phyloP scores from a whole-genome alignment of 2,329 filamentous ascomycete species.

The Fusarium phyllophilum region DNA sequence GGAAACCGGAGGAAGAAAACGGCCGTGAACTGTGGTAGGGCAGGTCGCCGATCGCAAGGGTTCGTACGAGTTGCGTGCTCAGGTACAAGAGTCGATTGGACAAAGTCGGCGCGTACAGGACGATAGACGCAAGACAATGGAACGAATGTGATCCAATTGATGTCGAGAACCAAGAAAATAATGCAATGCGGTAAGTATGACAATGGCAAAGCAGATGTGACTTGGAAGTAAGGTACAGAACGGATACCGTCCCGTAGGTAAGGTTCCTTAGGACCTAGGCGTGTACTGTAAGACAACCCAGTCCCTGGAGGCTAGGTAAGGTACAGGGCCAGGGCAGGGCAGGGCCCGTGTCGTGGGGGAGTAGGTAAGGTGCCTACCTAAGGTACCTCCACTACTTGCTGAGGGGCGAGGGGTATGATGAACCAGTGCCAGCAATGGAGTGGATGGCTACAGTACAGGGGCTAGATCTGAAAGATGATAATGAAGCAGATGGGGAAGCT shows the following conservation, averaged over 20 bases:
- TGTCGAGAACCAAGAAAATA: background rate
- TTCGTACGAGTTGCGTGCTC: conserved; percentile 22
- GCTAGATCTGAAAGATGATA: background rate
- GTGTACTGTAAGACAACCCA: background rate
- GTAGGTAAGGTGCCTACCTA: background rate
- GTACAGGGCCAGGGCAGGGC: conserved; percentile 22
- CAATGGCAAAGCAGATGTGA: background rate
- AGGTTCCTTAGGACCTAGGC: background rate
- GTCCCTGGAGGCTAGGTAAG: background rate
- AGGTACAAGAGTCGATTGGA: conserved; percentile 15
- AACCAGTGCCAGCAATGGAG: background rate
- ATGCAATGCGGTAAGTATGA: conserved; percentile 5
- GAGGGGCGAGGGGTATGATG: conserved; percentile 13
- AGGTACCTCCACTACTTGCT: background rate
- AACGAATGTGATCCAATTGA: conserved; percentile 23
- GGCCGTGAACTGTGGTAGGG: conserved; percentile 17
- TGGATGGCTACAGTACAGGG: background rate
- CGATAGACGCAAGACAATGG: conserved; percentile 3
- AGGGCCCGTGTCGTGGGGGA: conserved; percentile 16
- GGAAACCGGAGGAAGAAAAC: conserved; percentile 19
- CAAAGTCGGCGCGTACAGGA: conserved; percentile 9
- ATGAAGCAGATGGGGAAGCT: background rate
- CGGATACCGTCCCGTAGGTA: conserved; percentile 14
- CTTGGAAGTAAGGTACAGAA: conserved; percentile 6
- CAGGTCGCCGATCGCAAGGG: conserved; percentile 28